Evolutionary conservation across 2,329 filamentous ascomycete genomes (phyloP), one percentile per base, ranked within the genome.

Genomic region (Colletotrichum musae): DNA sequence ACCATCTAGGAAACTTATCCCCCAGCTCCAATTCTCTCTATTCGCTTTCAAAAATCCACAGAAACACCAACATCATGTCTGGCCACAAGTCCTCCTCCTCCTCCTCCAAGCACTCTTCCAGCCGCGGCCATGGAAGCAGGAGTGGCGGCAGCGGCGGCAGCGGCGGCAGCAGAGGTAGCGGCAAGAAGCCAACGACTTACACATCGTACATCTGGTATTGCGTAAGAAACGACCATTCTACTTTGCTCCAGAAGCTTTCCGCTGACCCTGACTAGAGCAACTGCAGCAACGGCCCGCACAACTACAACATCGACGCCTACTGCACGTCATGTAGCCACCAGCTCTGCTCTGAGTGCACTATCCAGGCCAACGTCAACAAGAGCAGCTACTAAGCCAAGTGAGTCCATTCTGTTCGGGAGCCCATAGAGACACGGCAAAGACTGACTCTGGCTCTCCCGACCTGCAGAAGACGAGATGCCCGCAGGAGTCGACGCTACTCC

Each of bases 311-410:
- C 47, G 47, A 50, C 7, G 16, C 7, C 1, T 18, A 50, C 18
- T 50, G 47, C 47, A 12, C 21, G 18, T 24, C 24, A 6, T 69
- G 66, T n/a, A 13, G 24, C 9, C 39, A 59, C 41, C 15, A 13
- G 21, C 61, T 61, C n/a, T 69, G 66, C 32, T 12, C 5, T 2
- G 12, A 36, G 10, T 69, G 61, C 48, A n/a, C 1, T 3, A 28
- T 32, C 9, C 39, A 58, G 32, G 51, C 13, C 28, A 7, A 9
- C 12, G 24, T 45, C 3, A 47, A 2, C 15, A n/a, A 13, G 21
- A 21, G 21, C 10, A 32, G n/a, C 28, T 60, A 28, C 15, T 43
- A n/a, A 43, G 32, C 32, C 32, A 36, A 36, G 32, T 36, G 10
- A 36, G 32, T 36, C 32, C 32, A 10, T 10, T 4, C 7, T 36